phyloP scores from a whole-genome alignment of 2,329 filamentous ascomycete genomes.

The Bipolaris victoriae region DNA sequence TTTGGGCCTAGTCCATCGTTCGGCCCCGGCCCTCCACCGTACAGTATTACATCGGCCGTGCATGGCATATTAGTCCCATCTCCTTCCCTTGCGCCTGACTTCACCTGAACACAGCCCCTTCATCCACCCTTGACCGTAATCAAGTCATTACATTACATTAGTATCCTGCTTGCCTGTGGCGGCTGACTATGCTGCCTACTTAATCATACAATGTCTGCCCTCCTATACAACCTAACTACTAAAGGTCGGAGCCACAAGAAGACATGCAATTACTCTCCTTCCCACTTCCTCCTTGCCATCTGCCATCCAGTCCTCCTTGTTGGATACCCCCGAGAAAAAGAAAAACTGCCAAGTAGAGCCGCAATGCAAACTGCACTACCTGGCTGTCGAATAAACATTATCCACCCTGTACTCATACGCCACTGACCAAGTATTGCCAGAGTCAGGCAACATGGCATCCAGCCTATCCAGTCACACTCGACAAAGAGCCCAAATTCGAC shows the following conservation, averaged over 20 bases:
- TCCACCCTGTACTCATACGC: background rate
- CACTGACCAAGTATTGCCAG: background rate
- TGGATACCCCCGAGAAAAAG: background rate
- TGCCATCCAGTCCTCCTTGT: background rate
- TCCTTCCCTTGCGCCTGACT: background rate
- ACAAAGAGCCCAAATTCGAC: background rate
- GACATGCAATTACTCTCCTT: background rate
- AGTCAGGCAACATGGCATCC: too few relatives aligned
- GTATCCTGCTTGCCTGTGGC: conserved; percentile 12
- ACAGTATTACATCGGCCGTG: conserved; percentile 4
- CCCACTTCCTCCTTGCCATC: background rate
- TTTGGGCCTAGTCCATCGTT: background rate
- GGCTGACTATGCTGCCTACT: conserved; percentile 11
- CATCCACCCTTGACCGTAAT: background rate
- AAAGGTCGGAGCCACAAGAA: conserved; percentile 8
- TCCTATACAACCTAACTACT: conserved; percentile 9
- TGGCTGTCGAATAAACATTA: conserved; percentile 1
- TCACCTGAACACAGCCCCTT: background rate
- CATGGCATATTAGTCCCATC: background rate
- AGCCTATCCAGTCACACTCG: too few relatives aligned
- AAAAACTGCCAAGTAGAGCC: background rate
- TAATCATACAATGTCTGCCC: conserved; percentile 17
- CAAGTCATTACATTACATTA: conserved; percentile 1
- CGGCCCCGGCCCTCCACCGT: conserved; percentile 4
- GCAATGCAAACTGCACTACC: background rate